Conservation (phyloP, 1,139 yeast genomes). For the Blastobotrys illinoisensis region DNA sequence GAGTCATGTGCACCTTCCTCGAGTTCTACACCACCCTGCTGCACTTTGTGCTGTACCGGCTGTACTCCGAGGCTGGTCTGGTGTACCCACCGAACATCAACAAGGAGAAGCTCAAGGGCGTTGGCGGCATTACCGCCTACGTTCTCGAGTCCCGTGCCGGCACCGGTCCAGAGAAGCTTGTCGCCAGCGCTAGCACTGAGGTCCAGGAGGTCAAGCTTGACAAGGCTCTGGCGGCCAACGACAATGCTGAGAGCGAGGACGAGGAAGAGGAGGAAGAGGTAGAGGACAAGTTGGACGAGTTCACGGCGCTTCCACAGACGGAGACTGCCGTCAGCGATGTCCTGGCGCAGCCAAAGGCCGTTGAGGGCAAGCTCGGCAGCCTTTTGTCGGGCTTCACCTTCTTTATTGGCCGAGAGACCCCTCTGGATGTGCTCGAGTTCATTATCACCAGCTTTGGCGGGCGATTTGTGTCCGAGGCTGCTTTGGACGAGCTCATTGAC, state of each 20-base stretch:
- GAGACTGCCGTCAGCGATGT: constrained; percentile 68
- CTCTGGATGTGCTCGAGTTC: constrained; percentile 85
- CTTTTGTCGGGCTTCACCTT: constrained; percentile 73
- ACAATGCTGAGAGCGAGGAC: constrained; percentile 36
- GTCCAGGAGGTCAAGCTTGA: constrained; percentile 24
- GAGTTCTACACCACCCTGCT: constrained; percentile 91
- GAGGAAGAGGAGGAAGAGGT: constrained; percentile 38
- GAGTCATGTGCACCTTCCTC: constrained; percentile 93
- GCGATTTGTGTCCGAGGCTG: constrained; percentile 75
- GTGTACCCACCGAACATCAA: constrained; percentile 90
- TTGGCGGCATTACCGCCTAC: constrained; percentile 86
- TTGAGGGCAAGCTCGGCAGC: constrained; percentile 51
- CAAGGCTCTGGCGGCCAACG: constrained; percentile 29
- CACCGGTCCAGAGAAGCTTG: constrained; percentile 23
- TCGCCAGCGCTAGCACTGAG: constrained; percentile 36
- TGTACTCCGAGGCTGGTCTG: constrained; percentile 78
- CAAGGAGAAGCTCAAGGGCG: constrained; percentile 63
- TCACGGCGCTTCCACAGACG: constrained; percentile 48
- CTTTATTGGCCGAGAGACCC: constrained; percentile 92
- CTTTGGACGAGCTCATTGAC: constrained; percentile 63
- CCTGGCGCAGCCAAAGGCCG: constrained; percentile 72
- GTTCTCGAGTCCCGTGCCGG: constrained; percentile 52
- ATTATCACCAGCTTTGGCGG: constrained; percentile 88
- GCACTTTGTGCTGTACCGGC: constrained; percentile 79
- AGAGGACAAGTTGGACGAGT: constrained; percentile 59